A percentile compares a stretch with the other conserved stretches of the same genome.
These are phyloP conservation scores for Aspergillus japonicus DNA, from an alignment of 2,329 filamentous ascomycete species.

Conservation along the genomic window DNA sequence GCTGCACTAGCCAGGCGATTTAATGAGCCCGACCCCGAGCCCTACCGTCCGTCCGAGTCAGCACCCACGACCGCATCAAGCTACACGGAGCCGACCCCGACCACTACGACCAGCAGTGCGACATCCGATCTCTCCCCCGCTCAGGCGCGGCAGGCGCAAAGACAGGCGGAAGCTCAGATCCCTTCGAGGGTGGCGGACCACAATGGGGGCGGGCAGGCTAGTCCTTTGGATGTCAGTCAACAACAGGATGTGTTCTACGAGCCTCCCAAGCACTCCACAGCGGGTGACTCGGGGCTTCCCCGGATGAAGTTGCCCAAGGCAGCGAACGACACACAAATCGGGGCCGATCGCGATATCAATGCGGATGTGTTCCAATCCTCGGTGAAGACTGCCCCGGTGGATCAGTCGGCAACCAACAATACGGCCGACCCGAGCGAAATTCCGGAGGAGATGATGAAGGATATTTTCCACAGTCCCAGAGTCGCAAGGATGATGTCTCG, in stretches of 20 bases:
- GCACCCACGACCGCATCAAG: constrained; percentile 4
- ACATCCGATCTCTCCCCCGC: constrained; percentile 38
- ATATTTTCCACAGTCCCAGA: constrained; percentile 61
- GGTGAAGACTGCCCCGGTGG: constrained; percentile 14
- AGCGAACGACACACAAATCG: constrained; percentile 47
- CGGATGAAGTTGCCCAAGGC: constrained; percentile 56
- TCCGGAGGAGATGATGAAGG: constrained; percentile 59
- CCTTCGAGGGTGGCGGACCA: constrained; percentile 51
- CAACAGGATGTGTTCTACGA: constrained; percentile 61
- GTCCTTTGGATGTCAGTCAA: constrained; percentile 45
- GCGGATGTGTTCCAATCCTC: constrained; percentile 55
- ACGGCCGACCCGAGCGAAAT: constrained; percentile 46
- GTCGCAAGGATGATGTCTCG: constrained; percentile 57
- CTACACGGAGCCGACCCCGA: constrained; percentile 24
- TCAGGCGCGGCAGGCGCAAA: constrained; percentile 48
- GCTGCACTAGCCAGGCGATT: constrained; percentile 59
- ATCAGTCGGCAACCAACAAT: neutral
- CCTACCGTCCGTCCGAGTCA: constrained; percentile 23
- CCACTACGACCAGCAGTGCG: constrained; percentile 31
- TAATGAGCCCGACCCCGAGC: constrained; percentile 45
- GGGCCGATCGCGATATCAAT: constrained; percentile 49
- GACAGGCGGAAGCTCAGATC: constrained; percentile 53
- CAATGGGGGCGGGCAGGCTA: constrained; percentile 26
- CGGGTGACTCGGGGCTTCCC: constrained; percentile 54
- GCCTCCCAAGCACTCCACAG: constrained; percentile 48